phyloP scores from a whole-genome alignment of 768 basidiomycete species.

The Agrocybe praecox region DNA sequence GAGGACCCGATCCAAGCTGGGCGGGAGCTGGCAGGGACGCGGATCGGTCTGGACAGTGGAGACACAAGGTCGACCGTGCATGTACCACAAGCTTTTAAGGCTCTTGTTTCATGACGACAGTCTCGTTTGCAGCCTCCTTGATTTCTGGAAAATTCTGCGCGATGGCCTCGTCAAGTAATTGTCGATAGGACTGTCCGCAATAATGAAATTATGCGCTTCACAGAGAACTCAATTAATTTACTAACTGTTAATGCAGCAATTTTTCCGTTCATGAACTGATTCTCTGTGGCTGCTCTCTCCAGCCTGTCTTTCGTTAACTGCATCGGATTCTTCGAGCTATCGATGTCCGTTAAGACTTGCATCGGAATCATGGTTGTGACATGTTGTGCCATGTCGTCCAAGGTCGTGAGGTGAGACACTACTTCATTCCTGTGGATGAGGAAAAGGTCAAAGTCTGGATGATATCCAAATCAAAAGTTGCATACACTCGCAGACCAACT shows the following conservation, averaged over 20 bases:
- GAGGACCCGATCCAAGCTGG: not conserved
- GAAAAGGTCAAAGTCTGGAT: constrained; percentile 3
- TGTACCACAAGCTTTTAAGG: not conserved
- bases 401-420: constrained; percentile 60
- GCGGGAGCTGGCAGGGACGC: too few species aligned
- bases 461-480: constrained; percentile 5
- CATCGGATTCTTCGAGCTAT: constrained; percentile 81
- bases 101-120: not conserved
- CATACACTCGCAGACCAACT: constrained; percentile 77
- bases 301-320: constrained; percentile 78
- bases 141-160: constrained; percentile 75
- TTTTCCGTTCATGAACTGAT: constrained; percentile 91
- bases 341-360: constrained; percentile 78
- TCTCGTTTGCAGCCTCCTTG: constrained; percentile 31
- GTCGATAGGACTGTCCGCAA: constrained; percentile 66
- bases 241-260: constrained; percentile 75
- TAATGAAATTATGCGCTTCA: constrained; percentile 6
- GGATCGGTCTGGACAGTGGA: not conserved
- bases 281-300: constrained; percentile 85
- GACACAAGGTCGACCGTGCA: not conserved
- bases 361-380: constrained; percentile 69
- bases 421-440: constrained; percentile 65
- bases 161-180: constrained; percentile 68
- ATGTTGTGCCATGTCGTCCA: constrained; percentile 70
- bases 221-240: constrained; percentile 4